These are phyloP conservation scores for Wickerhamiella spandovensis DNA, from an alignment of 805 yeast species.

Conservation along the genomic window DNA sequence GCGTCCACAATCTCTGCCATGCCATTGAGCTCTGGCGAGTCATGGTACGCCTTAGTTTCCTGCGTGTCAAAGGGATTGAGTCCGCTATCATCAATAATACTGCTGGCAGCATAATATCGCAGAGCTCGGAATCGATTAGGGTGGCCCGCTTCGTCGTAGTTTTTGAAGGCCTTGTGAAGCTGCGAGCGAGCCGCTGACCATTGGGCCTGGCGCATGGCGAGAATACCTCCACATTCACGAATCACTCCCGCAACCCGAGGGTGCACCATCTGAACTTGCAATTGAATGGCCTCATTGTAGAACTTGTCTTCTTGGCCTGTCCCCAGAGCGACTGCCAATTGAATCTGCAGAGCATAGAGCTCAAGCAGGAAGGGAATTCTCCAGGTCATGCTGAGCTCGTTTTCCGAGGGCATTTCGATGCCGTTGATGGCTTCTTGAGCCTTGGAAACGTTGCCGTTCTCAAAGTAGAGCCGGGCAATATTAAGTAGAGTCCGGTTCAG, in stretches of 20 bases:
- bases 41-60: constrained; percentile 45
- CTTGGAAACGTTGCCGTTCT: constrained; percentile 13
- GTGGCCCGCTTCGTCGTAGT: constrained; percentile 55
- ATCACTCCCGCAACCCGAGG: constrained; percentile 64
- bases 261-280: constrained; percentile 49
- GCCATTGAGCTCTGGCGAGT: constrained; percentile 21
- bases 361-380: constrained; percentile 35
- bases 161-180: constrained; percentile 44
- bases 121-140: constrained; percentile 43
- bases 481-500: constrained; percentile 22
- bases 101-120: constrained; percentile 47
- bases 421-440: constrained; percentile 8
- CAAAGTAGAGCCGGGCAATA: constrained; percentile 23
- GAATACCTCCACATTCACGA: constrained; percentile 61
- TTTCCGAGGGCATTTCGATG: constrained; percentile 5
- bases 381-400: neutral
- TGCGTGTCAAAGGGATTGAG: constrained; percentile 62
- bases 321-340: constrained; percentile 32
- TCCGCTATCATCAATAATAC: constrained; percentile 42
- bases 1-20: constrained; percentile 26
- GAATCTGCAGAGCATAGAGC: constrained; percentile 52
- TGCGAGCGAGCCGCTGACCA: constrained; percentile 44
- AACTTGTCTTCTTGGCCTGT: constrained; percentile 32
- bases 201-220: constrained; percentile 40
- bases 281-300: constrained; percentile 34